These are phyloP conservation scores for Poa annua DNA, from an alignment of 176 grass and related monocot genomes.

Conservation along the genomic window DNA sequence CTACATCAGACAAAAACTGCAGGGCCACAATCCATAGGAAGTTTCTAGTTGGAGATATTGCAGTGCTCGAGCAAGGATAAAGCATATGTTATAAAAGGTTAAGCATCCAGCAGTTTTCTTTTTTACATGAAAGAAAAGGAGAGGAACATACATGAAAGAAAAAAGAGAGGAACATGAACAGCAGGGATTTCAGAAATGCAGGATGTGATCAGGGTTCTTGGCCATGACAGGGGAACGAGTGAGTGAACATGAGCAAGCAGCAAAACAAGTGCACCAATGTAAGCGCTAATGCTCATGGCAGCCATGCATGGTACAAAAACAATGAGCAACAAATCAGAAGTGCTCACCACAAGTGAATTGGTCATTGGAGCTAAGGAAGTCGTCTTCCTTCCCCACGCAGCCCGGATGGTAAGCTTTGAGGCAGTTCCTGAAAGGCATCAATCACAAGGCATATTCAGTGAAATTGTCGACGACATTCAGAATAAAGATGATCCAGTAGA, in stretches of 20 bases:
- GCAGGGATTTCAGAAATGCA: neutral
- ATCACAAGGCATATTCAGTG: constrained; percentile 33
- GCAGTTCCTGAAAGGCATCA: constrained; percentile 70
- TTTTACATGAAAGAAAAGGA: neutral
- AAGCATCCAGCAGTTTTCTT: neutral
- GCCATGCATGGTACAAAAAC: neutral
- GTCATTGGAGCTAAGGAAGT: constrained; percentile 40
- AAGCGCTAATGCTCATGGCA: neutral
- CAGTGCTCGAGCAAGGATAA: neutral
- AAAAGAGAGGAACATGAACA: neutral
- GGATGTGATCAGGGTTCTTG: neutral
- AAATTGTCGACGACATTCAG: neutral
- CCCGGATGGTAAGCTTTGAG: constrained; percentile 71
- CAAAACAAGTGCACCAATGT: neutral
- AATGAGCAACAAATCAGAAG: neutral
- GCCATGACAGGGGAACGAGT: neutral
- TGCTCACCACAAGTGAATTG: constrained; percentile 70
- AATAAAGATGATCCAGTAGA: neutral
- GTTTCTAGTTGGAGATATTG: constrained; percentile 8
- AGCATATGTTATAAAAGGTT: neutral
- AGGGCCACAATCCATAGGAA: neutral
- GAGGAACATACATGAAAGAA: neutral
- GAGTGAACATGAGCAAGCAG: neutral
- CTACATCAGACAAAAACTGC: neutral
- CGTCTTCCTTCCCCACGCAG: constrained; percentile 50